phyloP scores from a whole-genome alignment of 768 basidiomycete species.

The Auriscalpium vulgare region DNA sequence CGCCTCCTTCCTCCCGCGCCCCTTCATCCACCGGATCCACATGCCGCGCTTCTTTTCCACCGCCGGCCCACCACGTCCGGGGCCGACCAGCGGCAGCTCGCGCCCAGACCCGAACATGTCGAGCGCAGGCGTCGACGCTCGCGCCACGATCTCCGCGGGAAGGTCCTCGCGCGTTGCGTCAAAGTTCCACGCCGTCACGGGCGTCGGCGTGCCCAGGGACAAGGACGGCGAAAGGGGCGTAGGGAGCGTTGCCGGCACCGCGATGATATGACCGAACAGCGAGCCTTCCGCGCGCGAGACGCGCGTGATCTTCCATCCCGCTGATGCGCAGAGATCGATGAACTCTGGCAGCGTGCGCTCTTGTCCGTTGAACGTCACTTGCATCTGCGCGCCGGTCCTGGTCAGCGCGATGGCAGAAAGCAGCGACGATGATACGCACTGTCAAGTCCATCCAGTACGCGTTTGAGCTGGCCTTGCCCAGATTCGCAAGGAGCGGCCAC shows the following conservation, averaged over 20 bases:
- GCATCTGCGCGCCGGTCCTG: constrained; percentile 39
- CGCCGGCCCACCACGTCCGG: not conserved
- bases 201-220: not conserved
- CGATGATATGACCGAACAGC: constrained; percentile 64
- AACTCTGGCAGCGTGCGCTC: constrained; percentile 61
- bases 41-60: constrained; percentile 5
- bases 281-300: constrained; percentile 53
- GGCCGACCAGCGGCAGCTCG: constrained; percentile 2
- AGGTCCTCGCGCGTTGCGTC: constrained; percentile 8
- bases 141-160: constrained; percentile 5
- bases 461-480: constrained; percentile 63
- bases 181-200: not conserved
- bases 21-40: constrained; percentile 11
- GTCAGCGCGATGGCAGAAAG: not conserved
- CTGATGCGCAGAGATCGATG: constrained; percentile 39
- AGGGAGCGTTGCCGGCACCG: constrained; percentile 52
- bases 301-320: constrained; percentile 55
- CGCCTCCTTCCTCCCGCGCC: constrained; percentile 5
- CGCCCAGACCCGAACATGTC: constrained; percentile 14
- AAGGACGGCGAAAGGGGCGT: not conserved
- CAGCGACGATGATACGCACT: constrained; percentile 27
- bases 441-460: constrained; percentile 68
- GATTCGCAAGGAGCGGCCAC: constrained; percentile 60
- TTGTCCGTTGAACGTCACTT: constrained; percentile 56
- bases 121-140: constrained; percentile 10